These are phyloP conservation scores for Termitomyces sp. DNA, from an alignment of 768 basidiomycete genomes.

Conservation along the genomic window DNA sequence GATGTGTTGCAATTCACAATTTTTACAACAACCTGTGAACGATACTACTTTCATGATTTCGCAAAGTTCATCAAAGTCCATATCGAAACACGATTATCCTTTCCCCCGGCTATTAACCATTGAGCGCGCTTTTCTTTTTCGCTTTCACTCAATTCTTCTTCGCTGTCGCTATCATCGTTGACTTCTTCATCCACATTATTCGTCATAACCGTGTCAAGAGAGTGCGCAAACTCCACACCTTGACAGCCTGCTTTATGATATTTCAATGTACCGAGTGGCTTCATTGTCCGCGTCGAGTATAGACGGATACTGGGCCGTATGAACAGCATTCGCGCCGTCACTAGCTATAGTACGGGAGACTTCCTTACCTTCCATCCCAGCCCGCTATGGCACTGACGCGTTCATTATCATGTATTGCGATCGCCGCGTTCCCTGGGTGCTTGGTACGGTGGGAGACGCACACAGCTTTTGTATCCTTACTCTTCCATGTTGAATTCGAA, in stretches of 20 bases:
- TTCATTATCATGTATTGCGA: slow-evolving; percentile 75
- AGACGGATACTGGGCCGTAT: slow-evolving; percentile 61
- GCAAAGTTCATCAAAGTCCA: slow-evolving; percentile 63
- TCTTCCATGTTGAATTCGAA: not conserved
- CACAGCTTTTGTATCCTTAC: not conserved
- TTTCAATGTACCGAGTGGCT: slow-evolving; percentile 76
- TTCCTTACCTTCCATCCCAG: slow-evolving; percentile 85
- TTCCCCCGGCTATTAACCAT: slow-evolving; percentile 65
- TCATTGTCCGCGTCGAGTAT: slow-evolving; percentile 77
- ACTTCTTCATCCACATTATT: slow-evolving; percentile 25
- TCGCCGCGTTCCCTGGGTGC: slow-evolving; percentile 71
- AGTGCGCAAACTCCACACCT: slow-evolving; percentile 63
- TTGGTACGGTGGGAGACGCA: slow-evolving; percentile 49
- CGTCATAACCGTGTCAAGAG: slow-evolving; percentile 6
- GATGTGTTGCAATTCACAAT: too few relatives aligned
- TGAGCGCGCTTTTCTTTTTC: slow-evolving; percentile 43
- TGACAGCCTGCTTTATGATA: slow-evolving; percentile 84
- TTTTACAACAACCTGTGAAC: too few relatives aligned
- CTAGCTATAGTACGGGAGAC: not conserved
- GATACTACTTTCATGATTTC: slow-evolving; percentile 18
- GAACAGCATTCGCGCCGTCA: not conserved
- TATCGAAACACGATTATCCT: slow-evolving; percentile 67
- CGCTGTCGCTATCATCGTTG: slow-evolving; percentile 25
- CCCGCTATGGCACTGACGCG: slow-evolving; percentile 85
- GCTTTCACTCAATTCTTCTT: slow-evolving; percentile 47